Conservation (phyloP, 2,329 filamentous ascomycete species). For the Tolypocladium tundrense region DNA sequence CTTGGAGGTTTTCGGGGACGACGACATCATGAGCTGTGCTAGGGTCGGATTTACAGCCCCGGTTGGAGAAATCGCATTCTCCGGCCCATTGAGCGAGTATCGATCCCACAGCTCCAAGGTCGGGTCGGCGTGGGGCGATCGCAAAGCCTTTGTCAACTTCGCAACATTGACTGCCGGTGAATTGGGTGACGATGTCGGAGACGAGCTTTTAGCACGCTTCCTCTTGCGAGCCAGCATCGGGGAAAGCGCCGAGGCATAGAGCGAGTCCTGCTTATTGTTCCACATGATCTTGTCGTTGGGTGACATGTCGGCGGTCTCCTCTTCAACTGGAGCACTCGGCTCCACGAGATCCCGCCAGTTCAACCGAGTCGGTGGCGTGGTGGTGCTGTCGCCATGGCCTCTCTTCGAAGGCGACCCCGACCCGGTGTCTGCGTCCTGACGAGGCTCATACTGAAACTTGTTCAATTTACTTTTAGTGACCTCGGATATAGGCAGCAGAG, state of each 20-base stretch:
- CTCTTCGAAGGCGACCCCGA: constrained; percentile 4
- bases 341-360: constrained; percentile 50
- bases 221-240: constrained; percentile 39
- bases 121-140: constrained; percentile 60
- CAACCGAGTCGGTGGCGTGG: constrained; percentile 41
- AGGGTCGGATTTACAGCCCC: constrained; percentile 47
- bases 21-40: constrained; percentile 58
- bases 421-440: constrained; percentile 8
- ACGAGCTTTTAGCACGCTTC: constrained; percentile 66
- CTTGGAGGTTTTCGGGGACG: constrained; percentile 53
- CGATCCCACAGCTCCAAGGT: constrained; percentile 69
- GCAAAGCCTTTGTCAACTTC: constrained; percentile 46
- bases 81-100: constrained; percentile 43
- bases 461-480: constrained; percentile 51
- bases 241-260: constrained; percentile 30
- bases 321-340: constrained; percentile 28
- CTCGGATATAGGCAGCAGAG: constrained; percentile 42
- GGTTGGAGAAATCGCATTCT: constrained; percentile 29
- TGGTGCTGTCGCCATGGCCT: constrained; percentile 9
- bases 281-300: constrained; percentile 53
- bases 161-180: constrained; percentile 46
- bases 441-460: constrained; percentile 36
- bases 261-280: constrained; percentile 38
- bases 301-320: constrained; percentile 36
- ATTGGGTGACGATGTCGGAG: constrained; percentile 54